Evolutionary conservation across 164 flowering plant species (phyloP), one percentile per base, ranked within the genome.

Genomic region (Magnolia changhungtana): DNA sequence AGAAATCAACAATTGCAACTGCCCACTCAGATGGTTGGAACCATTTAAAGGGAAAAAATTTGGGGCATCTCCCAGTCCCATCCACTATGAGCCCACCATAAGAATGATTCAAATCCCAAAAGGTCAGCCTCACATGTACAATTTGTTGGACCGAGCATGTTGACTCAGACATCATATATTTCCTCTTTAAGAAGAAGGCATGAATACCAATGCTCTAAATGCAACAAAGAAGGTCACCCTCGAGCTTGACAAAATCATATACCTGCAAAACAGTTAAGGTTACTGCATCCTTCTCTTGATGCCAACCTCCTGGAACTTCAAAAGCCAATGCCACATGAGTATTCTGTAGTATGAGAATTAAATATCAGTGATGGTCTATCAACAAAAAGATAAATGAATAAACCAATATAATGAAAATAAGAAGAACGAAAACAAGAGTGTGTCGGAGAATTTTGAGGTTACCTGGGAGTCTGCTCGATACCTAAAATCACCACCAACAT

Each of bases 241-340:
- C 61, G 1, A 55, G 61, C 13, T 13, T 67, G 70, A 24, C 18
- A 9, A 74, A 45, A 67, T 19, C 37, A 16, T 24, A 58, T 59
- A 92, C 97, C 95, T 92, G 92, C 82, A 92, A 92, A 81, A 92
- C 93, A 69, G 89, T 88, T 77, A 87, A 77, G 50, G 80, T 77
- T 76, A 86, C 83, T 20, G 93, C 89, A 7, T 92, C 93, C 78
- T 87, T 87, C 75, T 84, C 88, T 23, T 86, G 75, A 72, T 72
- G 77, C 97, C 95, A 92, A 64, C 97, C 97, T 79, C 97, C 93
- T 74, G 93, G 93, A 77, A 85, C 80, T 84, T 87, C 95, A 82
- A 92, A 92, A 20, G 90, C 97, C 79, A 92, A 88, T 59, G 93
- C 95, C 74, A 92, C 86, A 82, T 90, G 91, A 51, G 92, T 88